Percentiles rank a stretch among this genome's conserved stretches.
phyloP scores from a whole-genome alignment of 257 asterid species.

The Scutellaria galericulata region DNA sequence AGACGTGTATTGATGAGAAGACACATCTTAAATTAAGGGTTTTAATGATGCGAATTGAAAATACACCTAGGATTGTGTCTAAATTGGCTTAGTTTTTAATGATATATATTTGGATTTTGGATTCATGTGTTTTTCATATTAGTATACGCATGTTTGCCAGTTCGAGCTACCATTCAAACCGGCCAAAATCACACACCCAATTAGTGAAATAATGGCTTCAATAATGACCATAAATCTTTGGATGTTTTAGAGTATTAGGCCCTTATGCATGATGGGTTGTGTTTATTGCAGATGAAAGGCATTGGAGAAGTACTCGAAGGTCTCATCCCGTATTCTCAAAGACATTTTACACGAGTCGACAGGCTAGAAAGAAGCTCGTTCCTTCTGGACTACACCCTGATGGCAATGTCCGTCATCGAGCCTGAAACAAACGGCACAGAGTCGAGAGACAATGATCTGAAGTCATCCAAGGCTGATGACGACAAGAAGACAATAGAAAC shows the following conservation, averaged over 20 bases:
- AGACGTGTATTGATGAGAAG: not conserved
- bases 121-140: not conserved
- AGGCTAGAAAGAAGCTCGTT: slow-evolving; percentile 78
- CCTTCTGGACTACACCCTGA: slow-evolving; percentile 75
- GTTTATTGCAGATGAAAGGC: slow-evolving; percentile 63
- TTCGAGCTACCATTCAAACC: too few species aligned
- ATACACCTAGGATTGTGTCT: too few species aligned
- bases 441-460: slow-evolving; percentile 35
- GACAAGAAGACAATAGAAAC: slow-evolving; percentile 27
- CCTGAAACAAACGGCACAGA: slow-evolving; percentile 53
- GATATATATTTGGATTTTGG: not conserved
- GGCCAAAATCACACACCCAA: too few species aligned
- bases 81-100: too few species aligned
- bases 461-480: slow-evolving; percentile 35
- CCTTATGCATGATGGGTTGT: not conserved
- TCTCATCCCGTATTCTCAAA: slow-evolving; percentile 76
- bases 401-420: slow-evolving; percentile 80
- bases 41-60: too few species aligned
- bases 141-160: too few species aligned
- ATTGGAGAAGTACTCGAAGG: slow-evolving; percentile 83
- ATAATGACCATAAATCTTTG: too few species aligned
- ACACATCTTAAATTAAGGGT: too few species aligned
- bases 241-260: not conserved
- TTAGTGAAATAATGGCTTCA: too few species aligned
- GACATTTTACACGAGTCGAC: slow-evolving; percentile 79